Evolutionary conservation across 164 flowering plant species (phyloP).

Genomic region (Echeveria elegans): DNA sequence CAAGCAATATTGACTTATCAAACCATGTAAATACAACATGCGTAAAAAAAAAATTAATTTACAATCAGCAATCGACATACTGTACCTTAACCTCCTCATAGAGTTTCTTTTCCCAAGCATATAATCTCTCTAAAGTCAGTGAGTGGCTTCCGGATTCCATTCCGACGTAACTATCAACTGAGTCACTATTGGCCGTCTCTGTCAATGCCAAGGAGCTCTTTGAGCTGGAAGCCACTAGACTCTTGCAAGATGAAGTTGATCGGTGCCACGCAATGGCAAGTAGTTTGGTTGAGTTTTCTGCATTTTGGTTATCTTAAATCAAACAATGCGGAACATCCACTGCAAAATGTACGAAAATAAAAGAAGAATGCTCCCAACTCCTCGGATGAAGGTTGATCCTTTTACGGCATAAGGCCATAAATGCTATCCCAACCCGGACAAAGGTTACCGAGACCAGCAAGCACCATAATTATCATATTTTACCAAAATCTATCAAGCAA

Average conservation of each 20-base stretch:
- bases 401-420: background rate
- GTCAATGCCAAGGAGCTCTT: conserved; percentile 60
- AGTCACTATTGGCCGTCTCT: conserved; percentile 59
- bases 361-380: too few relatives aligned
- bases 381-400: background rate
- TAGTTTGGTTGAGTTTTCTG: conserved; percentile 75
- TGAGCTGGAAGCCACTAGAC: conserved; percentile 64
- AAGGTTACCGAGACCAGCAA: background rate
- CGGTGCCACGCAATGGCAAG: conserved; percentile 71
- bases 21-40: background rate
- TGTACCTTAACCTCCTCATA: conserved; percentile 94
- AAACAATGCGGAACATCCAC: too few relatives aligned
- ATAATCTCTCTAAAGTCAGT: conserved; percentile 66
- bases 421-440: background rate
- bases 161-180: conserved; percentile 73
- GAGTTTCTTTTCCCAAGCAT: conserved; percentile 98
- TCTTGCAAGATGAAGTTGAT: conserved; percentile 61
- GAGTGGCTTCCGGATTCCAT: conserved; percentile 95
- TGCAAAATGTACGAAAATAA: background rate
- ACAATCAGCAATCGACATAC: background rate
- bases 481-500: background rate
- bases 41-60: too few relatives aligned
- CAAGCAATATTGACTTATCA: background rate
- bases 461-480: background rate
- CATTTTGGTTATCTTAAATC: background rate